Percentiles rank a stretch among this genome's conserved stretches.
These are phyloP conservation scores for Amanita fuliginea DNA, from an alignment of 768 basidiomycete species.

Conservation along the genomic window DNA sequence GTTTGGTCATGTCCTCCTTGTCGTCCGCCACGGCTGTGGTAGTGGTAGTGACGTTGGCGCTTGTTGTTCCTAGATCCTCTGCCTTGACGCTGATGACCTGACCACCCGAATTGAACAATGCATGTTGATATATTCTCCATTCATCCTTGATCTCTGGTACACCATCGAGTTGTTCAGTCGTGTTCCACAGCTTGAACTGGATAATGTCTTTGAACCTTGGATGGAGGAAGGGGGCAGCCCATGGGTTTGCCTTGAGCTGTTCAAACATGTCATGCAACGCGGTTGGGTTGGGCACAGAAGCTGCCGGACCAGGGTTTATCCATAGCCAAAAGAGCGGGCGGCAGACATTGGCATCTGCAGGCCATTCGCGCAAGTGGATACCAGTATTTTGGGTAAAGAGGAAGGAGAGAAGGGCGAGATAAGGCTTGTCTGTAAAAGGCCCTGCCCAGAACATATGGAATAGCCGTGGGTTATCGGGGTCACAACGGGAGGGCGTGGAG, in stretches of 20 bases:
- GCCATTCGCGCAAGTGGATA: constrained; percentile 44
- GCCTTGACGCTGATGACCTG: constrained; percentile 53
- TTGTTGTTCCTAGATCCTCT: constrained; percentile 14
- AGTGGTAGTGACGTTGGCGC: constrained; percentile 44
- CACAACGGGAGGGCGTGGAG: constrained; percentile 39
- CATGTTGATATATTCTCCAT: constrained; percentile 65
- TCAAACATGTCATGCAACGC: constrained; percentile 78
- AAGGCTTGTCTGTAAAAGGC: constrained; percentile 94
- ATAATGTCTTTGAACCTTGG: constrained; percentile 81
- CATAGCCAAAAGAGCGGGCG: constrained; percentile 92
- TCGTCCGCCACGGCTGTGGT: constrained; percentile 37
- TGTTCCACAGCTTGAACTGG: constrained; percentile 94
- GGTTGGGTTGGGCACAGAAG: constrained; percentile 67
- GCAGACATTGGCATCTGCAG: constrained; percentile 41
- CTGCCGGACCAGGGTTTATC: constrained; percentile 93
- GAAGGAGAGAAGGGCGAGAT: constrained; percentile 86
- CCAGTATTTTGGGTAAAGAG: constrained; percentile 88
- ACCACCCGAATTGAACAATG: constrained; percentile 83
- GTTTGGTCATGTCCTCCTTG: constrained; percentile 51
- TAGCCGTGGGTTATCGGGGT: constrained; percentile 64
- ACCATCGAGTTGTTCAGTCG: constrained; percentile 88
- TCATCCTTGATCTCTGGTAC: constrained; percentile 80
- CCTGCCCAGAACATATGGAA: constrained; percentile 99
- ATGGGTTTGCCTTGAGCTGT: constrained; percentile 68
- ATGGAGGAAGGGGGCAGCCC: constrained; percentile 89